Percentiles rank a stretch among this genome's conserved stretches.
Conservation (phyloP, 176 grass and related monocot genomes). For the Oryza rufipogon region DNA sequence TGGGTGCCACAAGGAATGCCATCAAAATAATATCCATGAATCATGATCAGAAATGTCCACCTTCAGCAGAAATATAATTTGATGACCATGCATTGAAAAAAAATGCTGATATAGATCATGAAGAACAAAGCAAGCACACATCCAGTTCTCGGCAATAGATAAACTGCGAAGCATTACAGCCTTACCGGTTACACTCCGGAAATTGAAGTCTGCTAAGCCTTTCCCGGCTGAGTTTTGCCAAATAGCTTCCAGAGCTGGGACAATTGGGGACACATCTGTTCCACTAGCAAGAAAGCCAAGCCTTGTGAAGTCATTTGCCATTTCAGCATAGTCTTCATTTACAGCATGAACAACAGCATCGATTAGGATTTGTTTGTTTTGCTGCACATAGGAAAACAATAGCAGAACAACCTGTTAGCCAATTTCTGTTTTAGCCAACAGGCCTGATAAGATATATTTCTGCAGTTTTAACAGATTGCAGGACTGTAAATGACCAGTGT, state of each 20-base stretch:
- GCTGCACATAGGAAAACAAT: slow-evolving; percentile 60
- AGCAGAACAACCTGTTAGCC: slow-evolving; percentile 10
- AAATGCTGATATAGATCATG: no score
- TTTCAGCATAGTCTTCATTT: slow-evolving; percentile 98
- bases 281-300: slow-evolving; percentile 95
- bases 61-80: no score
- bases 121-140: slow-evolving; percentile 1
- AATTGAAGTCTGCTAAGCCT: slow-evolving; percentile 97
- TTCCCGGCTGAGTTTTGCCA: slow-evolving; percentile 99
- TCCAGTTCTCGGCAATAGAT: slow-evolving; percentile 4
- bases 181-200: slow-evolving; percentile 93
- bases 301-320: slow-evolving; percentile 99
- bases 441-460: background rate
- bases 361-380: slow-evolving; percentile 99
- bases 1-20: no score
- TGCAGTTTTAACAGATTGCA: slow-evolving; percentile 13
- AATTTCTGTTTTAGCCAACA: background rate
- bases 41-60: no score
- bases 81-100: no score
- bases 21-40: no score
- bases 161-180: background rate
- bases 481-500: background rate
- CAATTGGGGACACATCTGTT: slow-evolving; percentile 91
- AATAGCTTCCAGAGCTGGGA: slow-evolving; percentile 93
- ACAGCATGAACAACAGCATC: slow-evolving; percentile 99